phyloP scores from a whole-genome alignment of 2,329 filamentous ascomycete species.

The Epichloe glyceriae region DNA sequence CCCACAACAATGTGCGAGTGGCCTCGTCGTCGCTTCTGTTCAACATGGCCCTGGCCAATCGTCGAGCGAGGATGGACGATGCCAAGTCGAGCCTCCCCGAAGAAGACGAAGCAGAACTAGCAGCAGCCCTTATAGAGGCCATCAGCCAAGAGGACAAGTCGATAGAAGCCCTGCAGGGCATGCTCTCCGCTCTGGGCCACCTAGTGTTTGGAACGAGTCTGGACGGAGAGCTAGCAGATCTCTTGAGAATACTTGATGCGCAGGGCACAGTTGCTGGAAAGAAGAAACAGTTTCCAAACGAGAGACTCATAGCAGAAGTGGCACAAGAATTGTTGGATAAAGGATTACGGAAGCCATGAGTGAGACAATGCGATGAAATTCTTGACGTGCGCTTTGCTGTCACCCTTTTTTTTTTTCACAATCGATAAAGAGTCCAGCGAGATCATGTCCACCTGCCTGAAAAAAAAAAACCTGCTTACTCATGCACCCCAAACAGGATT shows the following conservation, averaged over 20 bases:
- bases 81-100: constrained; percentile 48
- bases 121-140: constrained; percentile 69
- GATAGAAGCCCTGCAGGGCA: constrained; percentile 60
- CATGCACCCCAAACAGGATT: constrained; percentile 7
- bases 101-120: constrained; percentile 65
- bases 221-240: constrained; percentile 64
- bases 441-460: background rate
- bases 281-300: constrained; percentile 40
- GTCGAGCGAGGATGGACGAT: constrained; percentile 46
- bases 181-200: constrained; percentile 64
- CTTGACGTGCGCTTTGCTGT: too few relatives aligned
- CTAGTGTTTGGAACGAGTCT: constrained; percentile 57
- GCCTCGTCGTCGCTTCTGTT: constrained; percentile 74
- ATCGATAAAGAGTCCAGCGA: background rate
- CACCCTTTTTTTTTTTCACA: background rate
- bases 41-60: constrained; percentile 64
- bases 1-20: constrained; percentile 61
- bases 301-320: constrained; percentile 45
- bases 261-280: constrained; percentile 48
- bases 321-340: constrained; percentile 37
- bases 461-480: background rate
- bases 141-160: constrained; percentile 46
- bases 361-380: too few relatives aligned
- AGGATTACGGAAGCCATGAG: constrained; percentile 27
- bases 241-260: constrained; percentile 69